A percentile compares a stretch with the other conserved stretches of the same genome.
These are phyloP conservation scores for Balamuthia mandrillaris DNA, from an alignment of 208 protist species.

Conservation along the genomic window DNA sequence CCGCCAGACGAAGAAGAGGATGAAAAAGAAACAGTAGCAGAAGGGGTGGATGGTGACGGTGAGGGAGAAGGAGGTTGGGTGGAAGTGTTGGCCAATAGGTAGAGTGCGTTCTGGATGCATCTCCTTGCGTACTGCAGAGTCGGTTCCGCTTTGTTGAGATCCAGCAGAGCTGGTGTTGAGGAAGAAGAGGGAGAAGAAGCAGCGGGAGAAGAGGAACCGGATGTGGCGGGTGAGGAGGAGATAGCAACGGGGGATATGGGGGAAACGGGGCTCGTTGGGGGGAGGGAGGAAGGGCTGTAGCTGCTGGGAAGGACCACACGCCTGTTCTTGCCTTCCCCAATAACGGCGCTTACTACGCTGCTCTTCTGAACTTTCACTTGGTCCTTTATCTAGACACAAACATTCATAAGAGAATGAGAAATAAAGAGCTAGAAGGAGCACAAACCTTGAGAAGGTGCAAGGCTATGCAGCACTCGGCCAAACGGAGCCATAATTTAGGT, in stretches of 20 bases:
- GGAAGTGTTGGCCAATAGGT: not conserved
- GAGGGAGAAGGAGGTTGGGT: not conserved
- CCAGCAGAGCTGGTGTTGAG: not conserved
- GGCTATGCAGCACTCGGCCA: conserved; percentile 12
- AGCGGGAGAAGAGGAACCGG: not conserved
- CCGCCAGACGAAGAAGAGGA: not conserved
- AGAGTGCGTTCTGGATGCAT: conserved; percentile 16
- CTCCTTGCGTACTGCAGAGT: not conserved
- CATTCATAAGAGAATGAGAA: too few species aligned
- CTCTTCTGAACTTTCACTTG: not conserved
- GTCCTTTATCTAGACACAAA: not conserved
- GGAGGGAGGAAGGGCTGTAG: not conserved
- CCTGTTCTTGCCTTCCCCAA: not conserved
- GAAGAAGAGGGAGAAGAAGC: not conserved
- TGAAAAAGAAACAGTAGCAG: too few species aligned
- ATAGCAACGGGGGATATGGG: too few species aligned
- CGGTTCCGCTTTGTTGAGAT: not conserved
- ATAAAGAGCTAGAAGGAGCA: too few species aligned
- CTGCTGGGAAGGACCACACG: not conserved
- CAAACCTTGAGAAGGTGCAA: not conserved
- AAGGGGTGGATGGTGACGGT: not conserved
- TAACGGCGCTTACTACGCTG: not conserved
- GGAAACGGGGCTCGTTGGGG: too few species aligned
- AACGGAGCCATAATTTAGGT: conserved; percentile 6
- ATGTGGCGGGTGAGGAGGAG: not conserved